Conservation (phyloP, 2,329 filamentous ascomycete genomes). For the Sclerotinia glacialis region DNA sequence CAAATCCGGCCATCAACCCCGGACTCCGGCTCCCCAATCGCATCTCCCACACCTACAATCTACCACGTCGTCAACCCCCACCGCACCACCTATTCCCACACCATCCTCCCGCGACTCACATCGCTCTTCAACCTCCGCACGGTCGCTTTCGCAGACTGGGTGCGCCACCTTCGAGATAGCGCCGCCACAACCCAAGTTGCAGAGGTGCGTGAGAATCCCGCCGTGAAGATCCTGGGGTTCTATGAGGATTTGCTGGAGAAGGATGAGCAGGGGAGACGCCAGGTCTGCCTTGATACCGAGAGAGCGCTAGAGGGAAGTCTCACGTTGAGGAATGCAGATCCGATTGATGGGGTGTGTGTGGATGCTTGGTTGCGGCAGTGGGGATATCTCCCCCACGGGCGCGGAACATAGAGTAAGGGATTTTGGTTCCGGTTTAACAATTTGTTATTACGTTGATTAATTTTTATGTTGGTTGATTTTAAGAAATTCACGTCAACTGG, state of each 20-base stretch:
- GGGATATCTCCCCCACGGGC: no score
- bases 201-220: neutral
- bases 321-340: neutral
- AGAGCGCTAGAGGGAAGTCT: neutral
- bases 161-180: neutral
- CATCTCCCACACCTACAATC: neutral
- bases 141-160: neutral
- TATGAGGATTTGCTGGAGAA: slow-evolving; percentile 1
- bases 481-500: no score
- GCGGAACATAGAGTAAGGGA: no score
- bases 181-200: neutral
- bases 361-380: slow-evolving; percentile 4
- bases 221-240: neutral
- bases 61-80: slow-evolving; percentile 14
- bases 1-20: neutral
- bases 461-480: no score
- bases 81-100: neutral
- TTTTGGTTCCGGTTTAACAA: no score
- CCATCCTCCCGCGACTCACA: neutral
- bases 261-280: neutral
- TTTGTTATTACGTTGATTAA: no score
- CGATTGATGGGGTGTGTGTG: neutral
- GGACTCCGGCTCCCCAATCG: rapidly evolving
- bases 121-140: neutral
- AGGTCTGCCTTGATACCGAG: slow-evolving; percentile 1